Percentiles rank a stretch among this genome's conserved stretches.
phyloP scores from a whole-genome alignment of 2,329 filamentous ascomycete species.

The Monilinia fructigena region DNA sequence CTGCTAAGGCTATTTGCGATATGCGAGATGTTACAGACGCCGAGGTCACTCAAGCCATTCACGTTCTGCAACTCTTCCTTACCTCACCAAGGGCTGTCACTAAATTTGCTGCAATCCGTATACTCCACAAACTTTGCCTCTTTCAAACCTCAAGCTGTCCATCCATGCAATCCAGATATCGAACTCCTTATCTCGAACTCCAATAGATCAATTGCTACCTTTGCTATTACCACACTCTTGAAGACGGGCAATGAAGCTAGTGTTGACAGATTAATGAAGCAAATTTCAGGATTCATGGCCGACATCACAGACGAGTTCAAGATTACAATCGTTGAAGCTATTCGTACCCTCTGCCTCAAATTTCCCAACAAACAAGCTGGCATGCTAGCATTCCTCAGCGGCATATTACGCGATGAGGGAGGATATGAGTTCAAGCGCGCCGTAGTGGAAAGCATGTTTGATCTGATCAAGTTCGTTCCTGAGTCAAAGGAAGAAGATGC shows the following conservation, averaged over 20 bases:
- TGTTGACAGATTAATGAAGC: conserved; percentile 96
- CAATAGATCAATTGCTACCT: conserved; percentile 96
- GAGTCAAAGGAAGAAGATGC: conserved; percentile 78
- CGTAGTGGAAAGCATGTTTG: conserved; percentile 98
- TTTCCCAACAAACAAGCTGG: conserved; percentile 97
- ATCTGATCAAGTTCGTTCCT: conserved; percentile 97
- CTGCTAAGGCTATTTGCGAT: conserved; percentile 95
- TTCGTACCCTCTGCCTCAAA: conserved; percentile 93
- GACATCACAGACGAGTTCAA: conserved; percentile 99
- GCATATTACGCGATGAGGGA: conserved; percentile 94
- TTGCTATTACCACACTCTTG: conserved; percentile 94
- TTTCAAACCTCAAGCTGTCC: conserved; percentile 91
- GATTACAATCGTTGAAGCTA: conserved; percentile 99
- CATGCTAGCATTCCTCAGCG: conserved; percentile 95
- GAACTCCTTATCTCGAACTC: conserved; percentile 94
- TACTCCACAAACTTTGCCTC: conserved; percentile 95
- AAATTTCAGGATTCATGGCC: conserved; percentile 97
- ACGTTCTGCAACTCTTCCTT: conserved; percentile 93
- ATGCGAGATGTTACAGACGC: conserved; percentile 90
- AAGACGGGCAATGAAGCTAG: conserved; percentile 98
- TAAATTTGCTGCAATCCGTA: conserved; percentile 95
- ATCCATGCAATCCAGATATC: conserved; percentile 94
- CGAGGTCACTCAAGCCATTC: conserved; percentile 88
- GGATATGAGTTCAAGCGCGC: conserved; percentile 98
- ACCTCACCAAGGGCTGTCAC: conserved; percentile 93